Base-by-base conservation (phyloP, 495 filamentous ascomycete genomes). In the Aspergillus leporis region DNA sequence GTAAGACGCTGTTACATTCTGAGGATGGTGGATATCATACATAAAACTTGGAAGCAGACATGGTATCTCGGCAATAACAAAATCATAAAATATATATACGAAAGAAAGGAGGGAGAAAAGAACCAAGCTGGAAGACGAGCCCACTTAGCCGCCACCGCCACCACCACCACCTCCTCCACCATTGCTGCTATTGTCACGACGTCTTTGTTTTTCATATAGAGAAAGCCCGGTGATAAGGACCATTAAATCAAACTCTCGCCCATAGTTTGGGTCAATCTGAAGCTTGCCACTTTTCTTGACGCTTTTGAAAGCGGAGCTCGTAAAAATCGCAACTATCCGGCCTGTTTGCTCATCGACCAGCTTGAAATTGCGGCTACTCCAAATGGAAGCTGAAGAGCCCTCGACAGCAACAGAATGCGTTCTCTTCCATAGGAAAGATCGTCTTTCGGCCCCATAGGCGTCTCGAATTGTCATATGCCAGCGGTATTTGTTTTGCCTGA, bases 391-490 rank as follows among this genome's bases (percentile, higher is more conserved):
- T 31, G 46, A 57, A 5, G 53, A 54, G 16, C 62, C 61, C 5
- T 60, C 64, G 7, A 55, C 52, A 4, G 66, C 70, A 14, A 71
- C 63, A n/a, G 57, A 51, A 28, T 66, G 66, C 9, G 72, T 78
- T 30, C 59, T 40, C 52, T 73, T 72, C 75, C 75, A 78, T 16
- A 69, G 51, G 38, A 74, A 75, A 6, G 58, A 60, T n/a, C 55
- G 62, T 22, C 61, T 59, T 21, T 59, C 53, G 2, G 25, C 36
- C 0, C 58, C 55, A 31, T 47, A 12, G 9, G 23, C 59, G 22
- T 47, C 23, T 1, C 51, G 58, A 0, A 70, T 3, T 5, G 57
- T 53, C 47, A 71, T 65, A 19, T 68, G 61, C 62, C 71, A 71
- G 21, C 62, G 61, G 36, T 74, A 73, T 46, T 59, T 65, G 19